Percentiles rank a stretch among this genome's conserved stretches.
Evolutionary conservation across 169 alveolate genomes (phyloP).

Genomic region (Besnoitia besnoiti): DNA sequence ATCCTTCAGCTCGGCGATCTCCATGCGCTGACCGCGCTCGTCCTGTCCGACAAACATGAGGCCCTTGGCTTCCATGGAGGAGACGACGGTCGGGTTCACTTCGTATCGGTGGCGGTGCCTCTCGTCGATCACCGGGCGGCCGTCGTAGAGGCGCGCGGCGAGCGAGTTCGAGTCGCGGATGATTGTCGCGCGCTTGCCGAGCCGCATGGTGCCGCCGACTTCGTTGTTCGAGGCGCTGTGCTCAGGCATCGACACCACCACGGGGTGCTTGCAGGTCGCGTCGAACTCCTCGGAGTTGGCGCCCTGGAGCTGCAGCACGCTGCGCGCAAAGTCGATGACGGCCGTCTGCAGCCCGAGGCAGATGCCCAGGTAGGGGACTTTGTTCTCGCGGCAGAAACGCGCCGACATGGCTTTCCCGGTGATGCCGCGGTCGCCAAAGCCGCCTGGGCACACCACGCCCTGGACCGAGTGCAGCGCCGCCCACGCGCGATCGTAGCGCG

Average conservation of each 20-base stretch:
- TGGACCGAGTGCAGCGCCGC: conserved; percentile 78
- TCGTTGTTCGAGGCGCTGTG: conserved; percentile 29
- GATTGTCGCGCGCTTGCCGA: conserved; percentile 89
- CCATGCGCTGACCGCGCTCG: conserved; percentile 89
- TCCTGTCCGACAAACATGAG: conserved; percentile 91
- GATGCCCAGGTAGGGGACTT: conserved; percentile 81
- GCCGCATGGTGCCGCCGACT: conserved; percentile 92
- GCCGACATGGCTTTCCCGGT: conserved; percentile 89
- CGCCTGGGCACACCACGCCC: conserved; percentile 95
- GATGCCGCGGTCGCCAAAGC: conserved; percentile 95
- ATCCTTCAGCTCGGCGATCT: conserved; percentile 77
- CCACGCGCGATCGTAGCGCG: conserved; percentile 77
- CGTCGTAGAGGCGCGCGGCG: conserved; percentile 89
- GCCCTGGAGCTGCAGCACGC: conserved; percentile 71
- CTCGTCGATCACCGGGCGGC: conserved; percentile 85
- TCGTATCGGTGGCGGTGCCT: conserved; percentile 94
- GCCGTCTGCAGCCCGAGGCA: conserved; percentile 96
- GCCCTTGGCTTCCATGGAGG: conserved; percentile 85
- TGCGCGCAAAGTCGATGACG: conserved; percentile 77
- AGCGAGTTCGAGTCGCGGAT: conserved; percentile 85
- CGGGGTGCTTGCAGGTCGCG: conserved; percentile 67
- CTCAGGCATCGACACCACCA: conserved; percentile 80
- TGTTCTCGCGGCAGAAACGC: conserved; percentile 85
- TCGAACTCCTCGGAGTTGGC: conserved; percentile 81
- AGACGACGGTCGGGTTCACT: conserved; percentile 58